Evolutionary conservation across 345 rosid species (phyloP), one percentile per base, ranked within the genome.

Genomic region (Gossypioides kirkii): DNA sequence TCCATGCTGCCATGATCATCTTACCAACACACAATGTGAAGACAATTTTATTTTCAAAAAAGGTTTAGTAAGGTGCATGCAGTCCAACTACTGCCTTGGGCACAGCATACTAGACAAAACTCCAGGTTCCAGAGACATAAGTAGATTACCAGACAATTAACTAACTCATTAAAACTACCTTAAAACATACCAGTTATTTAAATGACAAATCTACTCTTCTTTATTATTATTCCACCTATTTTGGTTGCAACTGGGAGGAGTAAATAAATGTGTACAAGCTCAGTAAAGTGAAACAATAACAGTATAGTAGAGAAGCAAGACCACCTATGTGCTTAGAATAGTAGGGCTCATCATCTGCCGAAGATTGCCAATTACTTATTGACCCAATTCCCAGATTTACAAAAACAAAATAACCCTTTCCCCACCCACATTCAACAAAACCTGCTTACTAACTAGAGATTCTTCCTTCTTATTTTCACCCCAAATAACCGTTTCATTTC

Each of bases 351-450:
- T 46, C 22, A 17, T 61, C 66, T 61, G 66, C 66, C 36, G n/a
- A n/a, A n/a, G n/a, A n/a, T n/a, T n/a, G n/a, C n/a, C n/a, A 36
- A 61, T 7, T 23, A 3, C 23, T 69, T 69, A 69, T 50, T 46
- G 71, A 67, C 71, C 56, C 14, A 46, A 72, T 45, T 5, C 43
- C 36, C 50, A 23, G 74, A 72, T 45, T 52, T 72, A 72, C 58
- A 28, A 61, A 25, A 70, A 12, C 1, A 1, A 38, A 20, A 26
- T 32, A 64, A 53, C 45, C 67, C 26, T 53, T 42, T 20, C 65
- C 73, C 41, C 74, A 78, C 66, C 74, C 75, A 71, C 73, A 79
- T 73, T 14, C 61, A 75, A 76, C 78, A 67, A 69, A 74, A 74
- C 72, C 63, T 69, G 68, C 58, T 42, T 17, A 70, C 66, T 42